These are phyloP conservation scores for Alternaria consortialis DNA, from an alignment of 2,329 filamentous ascomycete species.

Conservation along the genomic window DNA sequence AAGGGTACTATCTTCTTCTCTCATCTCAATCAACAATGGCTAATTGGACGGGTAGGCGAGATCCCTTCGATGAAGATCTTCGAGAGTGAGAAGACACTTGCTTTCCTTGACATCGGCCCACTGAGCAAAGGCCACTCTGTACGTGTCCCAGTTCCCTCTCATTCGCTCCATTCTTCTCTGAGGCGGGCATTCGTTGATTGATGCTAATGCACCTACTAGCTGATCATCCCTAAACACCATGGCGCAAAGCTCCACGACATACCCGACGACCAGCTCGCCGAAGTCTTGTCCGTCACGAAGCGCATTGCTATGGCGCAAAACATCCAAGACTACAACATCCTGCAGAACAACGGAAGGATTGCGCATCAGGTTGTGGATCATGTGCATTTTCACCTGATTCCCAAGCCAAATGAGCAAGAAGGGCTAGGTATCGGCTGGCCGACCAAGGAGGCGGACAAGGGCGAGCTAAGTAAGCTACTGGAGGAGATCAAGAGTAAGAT, in stretches of 20 bases:
- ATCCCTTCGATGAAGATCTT: conserved; percentile 97
- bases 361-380: conserved; percentile 95
- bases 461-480: conserved; percentile 77
- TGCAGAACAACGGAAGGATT: conserved; percentile 93
- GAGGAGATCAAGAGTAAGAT: conserved; percentile 93
- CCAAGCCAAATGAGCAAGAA: conserved; percentile 86
- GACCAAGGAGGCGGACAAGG: conserved; percentile 77
- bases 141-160: conserved; percentile 45
- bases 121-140: conserved; percentile 89
- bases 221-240: conserved; percentile 95
- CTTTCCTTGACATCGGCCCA: conserved; percentile 96
- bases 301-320: conserved; percentile 82
- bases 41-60: conserved; percentile 69
- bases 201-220: conserved; percentile 61
- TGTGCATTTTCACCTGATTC: conserved; percentile 98
- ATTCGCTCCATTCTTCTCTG: neutral
- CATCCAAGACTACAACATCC: conserved; percentile 84
- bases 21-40: neutral
- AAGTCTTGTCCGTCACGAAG: conserved; percentile 88
- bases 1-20: conserved; percentile 69
- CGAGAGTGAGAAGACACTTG: conserved; percentile 90
- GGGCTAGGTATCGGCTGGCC: conserved; percentile 86
- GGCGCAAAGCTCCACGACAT: conserved; percentile 92
- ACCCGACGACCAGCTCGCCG: conserved; percentile 83
- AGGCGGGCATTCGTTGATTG: neutral